Percentiles rank a stretch among this genome's conserved stretches.
Evolutionary conservation across 257 asterid species (phyloP).

Genomic region (Solanum pinnatisectum): DNA sequence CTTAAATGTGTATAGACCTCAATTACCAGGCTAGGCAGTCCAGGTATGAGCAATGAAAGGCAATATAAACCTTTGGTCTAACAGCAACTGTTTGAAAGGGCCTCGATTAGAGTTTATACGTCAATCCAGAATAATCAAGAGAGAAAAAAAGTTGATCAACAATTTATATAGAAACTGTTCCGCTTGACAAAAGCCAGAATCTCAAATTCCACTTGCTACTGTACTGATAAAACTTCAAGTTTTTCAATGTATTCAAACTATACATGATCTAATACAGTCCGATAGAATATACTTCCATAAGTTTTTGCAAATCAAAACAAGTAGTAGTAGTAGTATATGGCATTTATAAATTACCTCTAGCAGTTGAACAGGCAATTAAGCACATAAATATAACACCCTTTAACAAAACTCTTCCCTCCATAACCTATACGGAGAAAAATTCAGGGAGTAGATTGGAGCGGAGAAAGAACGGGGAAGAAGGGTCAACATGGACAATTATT

Average conservation of each 20-base stretch:
- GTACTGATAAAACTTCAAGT: neutral
- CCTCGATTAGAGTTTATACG: neutral
- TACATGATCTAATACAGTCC: neutral
- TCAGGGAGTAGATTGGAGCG: neutral
- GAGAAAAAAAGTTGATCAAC: neutral
- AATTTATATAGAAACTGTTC: neutral
- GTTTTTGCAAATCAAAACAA: neutral
- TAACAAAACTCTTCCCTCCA: conserved; percentile 17
- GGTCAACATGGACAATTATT: neutral
- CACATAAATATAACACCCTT: conserved; percentile 9
- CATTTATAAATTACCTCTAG: conserved; percentile 19
- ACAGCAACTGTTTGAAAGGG: neutral
- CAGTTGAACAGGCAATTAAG: conserved; percentile 16
- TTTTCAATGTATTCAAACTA: neutral
- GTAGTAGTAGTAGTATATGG: neutral
- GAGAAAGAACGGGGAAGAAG: neutral
- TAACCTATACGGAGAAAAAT: neutral
- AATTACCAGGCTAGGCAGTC: neutral
- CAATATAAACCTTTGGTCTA: neutral
- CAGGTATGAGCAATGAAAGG: neutral
- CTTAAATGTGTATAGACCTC: neutral
- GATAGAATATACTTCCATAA: neutral
- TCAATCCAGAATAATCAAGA: neutral
- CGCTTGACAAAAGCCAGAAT: neutral
- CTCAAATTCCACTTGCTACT: neutral